Conservation (phyloP, 805 yeast species). For the Priceomyces medius region DNA sequence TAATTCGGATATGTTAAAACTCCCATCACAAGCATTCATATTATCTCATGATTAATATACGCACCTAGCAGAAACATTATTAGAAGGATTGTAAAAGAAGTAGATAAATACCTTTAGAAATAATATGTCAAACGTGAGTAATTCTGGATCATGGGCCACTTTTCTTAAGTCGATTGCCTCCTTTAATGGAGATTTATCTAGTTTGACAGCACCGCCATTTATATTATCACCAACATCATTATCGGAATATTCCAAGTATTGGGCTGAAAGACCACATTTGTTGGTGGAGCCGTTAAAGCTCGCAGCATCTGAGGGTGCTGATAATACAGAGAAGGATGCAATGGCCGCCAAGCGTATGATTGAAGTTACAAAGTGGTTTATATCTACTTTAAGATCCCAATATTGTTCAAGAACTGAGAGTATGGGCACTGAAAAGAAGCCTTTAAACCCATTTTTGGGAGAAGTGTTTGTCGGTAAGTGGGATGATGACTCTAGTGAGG, state of each 20-base stretch:
- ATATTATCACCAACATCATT: slow-evolving; percentile 87
- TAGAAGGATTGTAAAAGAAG: not conserved
- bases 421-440: slow-evolving; percentile 95
- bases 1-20: not conserved
- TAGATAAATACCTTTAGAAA: not conserved
- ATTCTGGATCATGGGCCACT: slow-evolving; percentile 74
- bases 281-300: slow-evolving; percentile 69
- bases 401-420: slow-evolving; percentile 89
- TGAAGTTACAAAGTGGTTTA: slow-evolving; percentile 87
- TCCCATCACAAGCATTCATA: not conserved
- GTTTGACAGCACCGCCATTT: slow-evolving; percentile 96
- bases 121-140: slow-evolving; percentile 23
- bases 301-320: slow-evolving; percentile 37
- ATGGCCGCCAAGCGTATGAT: slow-evolving; percentile 64
- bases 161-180: slow-evolving; percentile 88
- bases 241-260: slow-evolving; percentile 89
- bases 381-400: slow-evolving; percentile 88
- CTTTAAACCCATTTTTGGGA: slow-evolving; percentile 93
- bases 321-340: slow-evolving; percentile 34
- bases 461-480: slow-evolving; percentile 92
- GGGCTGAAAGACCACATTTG: slow-evolving; percentile 91
- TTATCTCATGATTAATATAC: not conserved
- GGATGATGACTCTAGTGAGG: slow-evolving; percentile 52
- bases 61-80: not conserved
- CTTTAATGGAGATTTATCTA: slow-evolving; percentile 89